Evolutionary conservation across 192 early-diverging fungal genomes (phyloP), one percentile per base, ranked within the genome.

Genomic region (Backusella westeae): DNA sequence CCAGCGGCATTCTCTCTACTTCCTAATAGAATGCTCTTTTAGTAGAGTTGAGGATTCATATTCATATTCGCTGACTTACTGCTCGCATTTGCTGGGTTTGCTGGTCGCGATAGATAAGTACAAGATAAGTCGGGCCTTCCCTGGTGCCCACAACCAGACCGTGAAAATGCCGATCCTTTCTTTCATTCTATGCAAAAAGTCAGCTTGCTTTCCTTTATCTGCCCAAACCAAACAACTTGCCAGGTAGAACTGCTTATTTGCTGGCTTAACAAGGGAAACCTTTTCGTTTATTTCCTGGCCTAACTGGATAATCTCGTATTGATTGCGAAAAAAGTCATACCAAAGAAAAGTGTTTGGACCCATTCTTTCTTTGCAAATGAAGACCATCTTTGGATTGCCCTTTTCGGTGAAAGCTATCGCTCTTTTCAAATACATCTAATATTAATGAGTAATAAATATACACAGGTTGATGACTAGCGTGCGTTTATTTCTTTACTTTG

Each of bases 381-480:
- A 63, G 26, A 14, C 26, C 56, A 63, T 63, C 56, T 63, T 63
- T 63, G 26, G 23, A 63, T 63, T 63, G 26, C 56, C 56, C 3
- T 29, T 14, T 63, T 63, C 56, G 4, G 56, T 29, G 29, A 63
- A 63, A 63, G 56, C 9, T 14, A 63, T 63, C 14, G 56, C 56
- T 29, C 56, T 63, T 29, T 63, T 63, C 56, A 63, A 14, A 29
- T 63, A 63, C 56, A 63, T 63, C 56, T 63, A 63, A 63, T 49
- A 49, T 1, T 6, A 49, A 49, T 6, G 46, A 49, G n/a, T n/a
- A 8, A 19, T 44, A 44, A 44, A 49, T 49, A 49, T 49, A 49
- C n/a, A 49, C 38, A 39, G 8, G 10, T 32, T 32, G 32, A 32
- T 32, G 32, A 3, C 32, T 12, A 39, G 2, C 3, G 10, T 39